Base-by-base conservation (phyloP, 1,139 yeast genomes). In the Fermentozyma sake region DNA sequence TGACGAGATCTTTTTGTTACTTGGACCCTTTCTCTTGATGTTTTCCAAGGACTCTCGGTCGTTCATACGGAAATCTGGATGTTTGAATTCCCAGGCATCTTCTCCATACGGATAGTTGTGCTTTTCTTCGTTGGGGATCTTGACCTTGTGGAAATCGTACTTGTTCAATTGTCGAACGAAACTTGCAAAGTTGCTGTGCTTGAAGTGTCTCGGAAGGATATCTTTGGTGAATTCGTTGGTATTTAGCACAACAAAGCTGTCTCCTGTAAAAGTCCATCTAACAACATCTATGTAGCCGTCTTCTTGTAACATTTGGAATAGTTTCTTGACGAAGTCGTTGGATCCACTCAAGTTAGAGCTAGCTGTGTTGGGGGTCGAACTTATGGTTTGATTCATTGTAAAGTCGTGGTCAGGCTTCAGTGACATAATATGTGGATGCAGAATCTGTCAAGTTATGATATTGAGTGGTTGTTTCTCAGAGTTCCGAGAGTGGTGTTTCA, bases 81-180 rank as follows among this genome's bases (percentile, higher is more conserved):
- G 97, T 50, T 79, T 78, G 60, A 91, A 91, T 50, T 89, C 96
- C 96, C 97, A 91, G 13, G 91, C 79, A 50, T 80, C 79, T 35
- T 83, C 93, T 20, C 89, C 86, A 44, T 79, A 81, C 29, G 73
- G 72, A 36, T 64, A 62, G 25, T 61, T 61, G 36, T 59, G 64
- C 34, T 66, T 66, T 32, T 73, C 77, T 42, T 76, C 71, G 63
- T 52, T 54, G 74, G 55, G 61, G 40, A 69, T 69, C 54, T 82
- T 80, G 20, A 51, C 51, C 43, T 51, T 51, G 38, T 51, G 57
- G 47, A 52, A 51, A 25, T 52, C 57, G 33, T 42, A 91, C 66
- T 91, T 89, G 64, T 91, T 91, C 44, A 91, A 65, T 52, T 89
- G 97, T 35, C 97, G 74, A 6, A 89, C 97, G 62, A 91, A 91